Evolutionary conservation across 1,284 basidiomycete species (phyloP).

Genomic region (Cutaneotrichosporon curvatum): DNA sequence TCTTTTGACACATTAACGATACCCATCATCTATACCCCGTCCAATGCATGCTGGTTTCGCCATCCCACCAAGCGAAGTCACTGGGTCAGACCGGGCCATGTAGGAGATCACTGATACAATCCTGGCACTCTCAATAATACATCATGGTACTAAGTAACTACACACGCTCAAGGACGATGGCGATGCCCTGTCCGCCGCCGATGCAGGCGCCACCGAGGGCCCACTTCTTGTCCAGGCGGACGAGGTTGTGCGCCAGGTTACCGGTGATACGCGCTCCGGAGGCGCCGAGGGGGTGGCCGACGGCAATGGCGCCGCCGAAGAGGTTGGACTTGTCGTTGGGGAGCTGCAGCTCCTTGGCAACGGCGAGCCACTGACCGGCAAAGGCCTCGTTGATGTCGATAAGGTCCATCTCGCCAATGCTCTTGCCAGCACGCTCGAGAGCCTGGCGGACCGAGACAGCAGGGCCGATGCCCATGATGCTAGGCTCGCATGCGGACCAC

Average conservation of each 20-base stretch:
- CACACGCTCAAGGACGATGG: conserved; percentile 36
- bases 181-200: conserved; percentile 46
- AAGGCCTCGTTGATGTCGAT: conserved; percentile 57
- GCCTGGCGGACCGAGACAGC: conserved; percentile 42
- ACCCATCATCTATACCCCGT: conserved; percentile 14
- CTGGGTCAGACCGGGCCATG: no score
- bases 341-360: conserved; percentile 52
- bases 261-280: conserved; percentile 51
- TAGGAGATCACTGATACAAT: no score
- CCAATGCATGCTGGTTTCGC: conserved; percentile 1
- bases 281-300: conserved; percentile 54
- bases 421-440: conserved; percentile 33
- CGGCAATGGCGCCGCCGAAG: conserved; percentile 49
- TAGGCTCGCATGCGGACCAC: conserved; percentile 53
- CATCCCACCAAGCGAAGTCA: no score
- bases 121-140: no score
- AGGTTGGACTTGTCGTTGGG: conserved; percentile 53
- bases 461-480: conserved; percentile 55
- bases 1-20: conserved; percentile 1
- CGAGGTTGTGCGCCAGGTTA: conserved; percentile 52
- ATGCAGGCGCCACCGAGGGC: conserved; percentile 54
- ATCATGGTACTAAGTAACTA: no score
- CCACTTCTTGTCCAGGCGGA: conserved; percentile 51
- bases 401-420: conserved; percentile 50
- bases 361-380: conserved; percentile 53